These are phyloP conservation scores for Kazachstania taianensis DNA, from an alignment of 805 yeast species.

Conservation along the genomic window DNA sequence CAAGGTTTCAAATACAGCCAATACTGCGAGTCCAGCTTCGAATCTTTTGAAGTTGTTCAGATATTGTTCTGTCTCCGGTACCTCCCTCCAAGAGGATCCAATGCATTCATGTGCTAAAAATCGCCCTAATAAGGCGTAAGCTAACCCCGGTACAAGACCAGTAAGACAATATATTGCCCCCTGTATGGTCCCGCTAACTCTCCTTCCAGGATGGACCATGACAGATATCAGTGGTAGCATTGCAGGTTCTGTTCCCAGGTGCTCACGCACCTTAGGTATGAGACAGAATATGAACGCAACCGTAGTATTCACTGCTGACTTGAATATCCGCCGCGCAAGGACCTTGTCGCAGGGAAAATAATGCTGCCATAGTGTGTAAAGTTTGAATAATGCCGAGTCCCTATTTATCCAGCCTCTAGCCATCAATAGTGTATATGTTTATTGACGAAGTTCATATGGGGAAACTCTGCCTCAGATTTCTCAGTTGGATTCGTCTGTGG, in stretches of 20 bases:
- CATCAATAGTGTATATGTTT: too few relatives aligned
- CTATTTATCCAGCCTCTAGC: too few relatives aligned
- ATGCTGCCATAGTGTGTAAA: constrained; percentile 5
- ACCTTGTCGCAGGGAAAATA: constrained; percentile 27
- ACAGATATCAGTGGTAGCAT: constrained; percentile 38
- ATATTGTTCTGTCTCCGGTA: constrained; percentile 28
- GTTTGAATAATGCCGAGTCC: too few relatives aligned
- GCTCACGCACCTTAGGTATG: constrained; percentile 28
- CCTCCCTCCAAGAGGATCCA: constrained; percentile 19
- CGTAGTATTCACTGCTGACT: constrained; percentile 32
- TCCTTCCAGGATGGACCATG: constrained; percentile 41
- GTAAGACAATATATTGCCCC: constrained; percentile 32
- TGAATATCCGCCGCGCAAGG: constrained; percentile 31
- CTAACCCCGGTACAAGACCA: constrained; percentile 35
- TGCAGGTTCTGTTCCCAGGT: constrained; percentile 34
- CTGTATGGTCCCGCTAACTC: constrained; percentile 40
- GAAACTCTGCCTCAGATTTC: too few relatives aligned
- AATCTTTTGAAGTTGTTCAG: constrained; percentile 24
- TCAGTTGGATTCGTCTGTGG: too few relatives aligned
- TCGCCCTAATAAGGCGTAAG: constrained; percentile 34
- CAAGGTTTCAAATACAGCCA: constrained; percentile 36
- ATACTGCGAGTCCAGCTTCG: constrained; percentile 34
- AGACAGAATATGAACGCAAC: constrained; percentile 35
- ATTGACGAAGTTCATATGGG: too few relatives aligned
- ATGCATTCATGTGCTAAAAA: constrained; percentile 33